Conservation (phyloP, 2,329 filamentous ascomycete species). For the Dryadomyces quercivorus region DNA sequence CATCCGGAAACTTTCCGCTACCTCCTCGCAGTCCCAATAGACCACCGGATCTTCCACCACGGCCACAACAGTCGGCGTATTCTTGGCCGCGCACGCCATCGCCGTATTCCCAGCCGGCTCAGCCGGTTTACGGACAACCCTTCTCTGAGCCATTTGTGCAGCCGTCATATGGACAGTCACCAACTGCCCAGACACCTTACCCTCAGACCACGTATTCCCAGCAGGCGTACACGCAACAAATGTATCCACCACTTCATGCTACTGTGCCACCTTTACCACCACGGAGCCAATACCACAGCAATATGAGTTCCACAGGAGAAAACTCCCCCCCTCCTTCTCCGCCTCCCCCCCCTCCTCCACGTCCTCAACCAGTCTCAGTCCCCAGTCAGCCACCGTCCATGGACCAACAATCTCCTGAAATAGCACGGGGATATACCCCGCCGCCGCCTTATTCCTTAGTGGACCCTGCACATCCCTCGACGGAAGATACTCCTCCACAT, state of each 20-base stretch:
- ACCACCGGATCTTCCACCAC: slow-evolving; percentile 1
- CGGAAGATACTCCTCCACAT: background rate
- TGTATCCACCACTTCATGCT: background rate
- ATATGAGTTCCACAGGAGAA: background rate
- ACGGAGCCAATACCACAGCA: no score
- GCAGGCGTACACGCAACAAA: background rate
- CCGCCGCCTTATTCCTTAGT: background rate
- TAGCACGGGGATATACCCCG: background rate
- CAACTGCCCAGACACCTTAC: background rate
- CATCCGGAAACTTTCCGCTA: slow-evolving; percentile 5
- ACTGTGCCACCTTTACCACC: no score
- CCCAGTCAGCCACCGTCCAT: no score
- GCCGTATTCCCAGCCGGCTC: no score
- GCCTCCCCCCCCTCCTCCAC: background rate
- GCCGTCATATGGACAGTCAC: background rate
- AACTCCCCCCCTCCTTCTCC: background rate
- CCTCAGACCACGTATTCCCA: background rate
- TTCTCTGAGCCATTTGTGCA: background rate
- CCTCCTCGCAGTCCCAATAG: slow-evolving; percentile 8
- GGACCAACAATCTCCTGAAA: background rate
- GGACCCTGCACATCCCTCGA: background rate
- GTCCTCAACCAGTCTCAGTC: background rate
- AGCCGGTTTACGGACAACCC: no score
- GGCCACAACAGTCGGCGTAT: background rate
- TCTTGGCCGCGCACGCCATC: background rate